A percentile compares a stretch with the other conserved stretches of the same genome.
Conservation (phyloP, 352 stramenopile species). For the Hyaloperonospora brassicae region DNA sequence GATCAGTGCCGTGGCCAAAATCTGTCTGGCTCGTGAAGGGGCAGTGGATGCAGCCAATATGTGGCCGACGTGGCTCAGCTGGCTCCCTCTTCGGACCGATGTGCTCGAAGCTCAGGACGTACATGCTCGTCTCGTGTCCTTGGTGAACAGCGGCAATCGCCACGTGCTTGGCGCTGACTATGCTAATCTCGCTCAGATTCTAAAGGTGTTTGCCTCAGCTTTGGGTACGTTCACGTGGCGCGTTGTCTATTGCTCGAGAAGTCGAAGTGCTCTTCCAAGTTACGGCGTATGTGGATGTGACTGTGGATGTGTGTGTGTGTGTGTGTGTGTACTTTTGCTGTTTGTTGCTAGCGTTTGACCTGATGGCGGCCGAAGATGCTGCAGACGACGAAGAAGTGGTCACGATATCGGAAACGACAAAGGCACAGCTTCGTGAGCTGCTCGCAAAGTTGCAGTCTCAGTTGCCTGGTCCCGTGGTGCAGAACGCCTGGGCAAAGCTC, state of each 20-base stretch:
- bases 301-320: not conserved
- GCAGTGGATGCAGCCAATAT: conserved; percentile 54
- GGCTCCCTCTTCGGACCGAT: conserved; percentile 71
- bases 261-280: too few species aligned
- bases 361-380: conserved; percentile 43
- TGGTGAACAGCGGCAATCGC: conserved; percentile 49
- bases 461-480: conserved; percentile 47
- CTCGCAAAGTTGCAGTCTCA: conserved; percentile 64
- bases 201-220: conserved; percentile 74
- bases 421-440: conserved; percentile 48
- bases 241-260: conserved; percentile 8
- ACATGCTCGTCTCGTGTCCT: conserved; percentile 59
- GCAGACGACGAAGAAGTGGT: conserved; percentile 60
- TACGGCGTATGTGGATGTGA: conserved; percentile 12
- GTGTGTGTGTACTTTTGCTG: conserved; percentile 9
- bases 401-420: conserved; percentile 59
- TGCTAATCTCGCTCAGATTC: conserved; percentile 47
- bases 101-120: conserved; percentile 71
- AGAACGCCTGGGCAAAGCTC: conserved; percentile 62
- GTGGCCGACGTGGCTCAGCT: conserved; percentile 72
- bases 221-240: conserved; percentile 39
- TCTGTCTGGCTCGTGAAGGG: conserved; percentile 47
- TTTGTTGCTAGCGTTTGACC: conserved; percentile 48
- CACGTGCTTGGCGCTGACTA: conserved; percentile 65
- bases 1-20: conserved; percentile 78